Evolutionary conservation across 345 rosid species (phyloP).

Genomic region (Populus ilicifolia): DNA sequence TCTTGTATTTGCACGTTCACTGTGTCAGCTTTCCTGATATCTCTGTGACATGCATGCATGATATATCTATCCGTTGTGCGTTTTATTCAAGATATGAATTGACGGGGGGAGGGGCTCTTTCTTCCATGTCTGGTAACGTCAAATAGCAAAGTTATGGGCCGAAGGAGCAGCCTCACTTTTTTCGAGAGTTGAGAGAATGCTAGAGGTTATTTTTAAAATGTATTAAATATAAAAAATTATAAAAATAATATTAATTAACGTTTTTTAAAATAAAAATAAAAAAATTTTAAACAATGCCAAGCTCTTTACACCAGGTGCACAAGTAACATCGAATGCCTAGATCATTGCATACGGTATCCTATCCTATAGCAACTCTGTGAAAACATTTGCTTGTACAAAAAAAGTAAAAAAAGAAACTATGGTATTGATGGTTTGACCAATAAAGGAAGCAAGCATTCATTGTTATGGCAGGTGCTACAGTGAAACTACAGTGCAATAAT

Average conservation of each 20-base stretch:
- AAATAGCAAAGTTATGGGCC: background rate
- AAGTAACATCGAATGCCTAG: background rate
- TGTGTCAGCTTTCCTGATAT: background rate
- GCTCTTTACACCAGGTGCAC: background rate
- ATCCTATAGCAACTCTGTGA: background rate
- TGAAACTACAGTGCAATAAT: conserved; percentile 67
- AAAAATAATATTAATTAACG: too few relatives aligned
- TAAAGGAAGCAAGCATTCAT: background rate
- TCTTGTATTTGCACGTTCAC: background rate
- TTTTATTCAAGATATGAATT: background rate
- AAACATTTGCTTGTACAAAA: background rate
- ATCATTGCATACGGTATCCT: background rate
- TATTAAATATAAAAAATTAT: too few relatives aligned
- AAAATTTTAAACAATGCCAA: too few relatives aligned
- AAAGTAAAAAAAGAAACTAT: background rate
- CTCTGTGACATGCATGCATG: background rate
- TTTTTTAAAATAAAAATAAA: too few relatives aligned
- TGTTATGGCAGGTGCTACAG: conserved; percentile 50
- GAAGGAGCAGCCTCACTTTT: background rate
- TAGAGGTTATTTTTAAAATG: too few relatives aligned
- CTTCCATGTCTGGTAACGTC: background rate
- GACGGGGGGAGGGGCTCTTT: background rate
- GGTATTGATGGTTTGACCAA: background rate
- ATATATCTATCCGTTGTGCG: background rate
- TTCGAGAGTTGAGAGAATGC: background rate